Base-by-base conservation (phyloP, 768 basidiomycete genomes). In the Pulveroboletus ravenelii region DNA sequence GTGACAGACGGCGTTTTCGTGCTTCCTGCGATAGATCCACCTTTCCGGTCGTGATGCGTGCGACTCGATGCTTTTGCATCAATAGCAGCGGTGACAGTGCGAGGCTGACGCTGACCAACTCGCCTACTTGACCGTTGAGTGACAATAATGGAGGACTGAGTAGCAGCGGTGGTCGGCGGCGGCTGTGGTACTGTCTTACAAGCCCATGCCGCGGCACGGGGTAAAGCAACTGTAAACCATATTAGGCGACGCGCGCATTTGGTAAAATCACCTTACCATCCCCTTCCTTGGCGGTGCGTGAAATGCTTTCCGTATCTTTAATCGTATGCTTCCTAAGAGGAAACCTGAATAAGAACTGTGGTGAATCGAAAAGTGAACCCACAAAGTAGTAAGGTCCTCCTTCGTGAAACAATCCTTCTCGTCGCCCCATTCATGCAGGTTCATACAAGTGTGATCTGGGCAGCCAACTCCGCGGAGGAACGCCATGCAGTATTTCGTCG, bases 381-480 rank as follows among this genome's bases (percentile, higher is more conserved):
- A 95, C 93, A 94, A 71, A 1, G 93, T 95, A 23, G 92, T 87
- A 51, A 95, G 74, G 69, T 98, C 95, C 66, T 97, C 93, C 71
- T 94, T 94, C 1, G 94, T 93, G 65, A 96, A 94, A 62, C 91
- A 94, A 68, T 99, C 96, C 49, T 92, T 89, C 70, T 98, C 95
- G 54, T 97, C 96, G 31, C 94, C 96, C 91, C 93, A 96, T 67
- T 98, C 96, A 65, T 99, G 96, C 39, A 94, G 72, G 66, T 90
- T 89, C 84, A 94, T 87, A 70, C 96, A 99, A 56, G 80, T 84
- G 60, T 89, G 86, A 61, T 92, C 92, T 51, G 84, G 79, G 69
- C 96, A 99, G 52, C 78, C 77, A 32, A 80, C 78, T 17, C 90
- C 84, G 37, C 94, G 87, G 53, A 99, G 78, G 67, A 96, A 98